Percentiles rank a stretch among this genome's conserved stretches.
phyloP scores from a whole-genome alignment of 108 stramenopile species.

The Tribonema minus region DNA sequence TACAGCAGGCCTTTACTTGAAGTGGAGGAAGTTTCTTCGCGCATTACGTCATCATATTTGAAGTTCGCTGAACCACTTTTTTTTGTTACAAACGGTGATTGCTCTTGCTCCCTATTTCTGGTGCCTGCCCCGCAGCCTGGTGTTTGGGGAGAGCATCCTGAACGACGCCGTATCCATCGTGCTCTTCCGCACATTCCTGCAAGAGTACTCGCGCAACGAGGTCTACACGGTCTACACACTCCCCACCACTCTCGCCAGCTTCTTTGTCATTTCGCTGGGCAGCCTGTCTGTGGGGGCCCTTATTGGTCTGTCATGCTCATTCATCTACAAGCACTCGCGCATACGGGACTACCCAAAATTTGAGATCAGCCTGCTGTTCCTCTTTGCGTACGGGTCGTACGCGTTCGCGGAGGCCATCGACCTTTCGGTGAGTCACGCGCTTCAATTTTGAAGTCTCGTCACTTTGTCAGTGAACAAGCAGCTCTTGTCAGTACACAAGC shows the following conservation, averaged over 20 bases:
- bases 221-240: conserved; percentile 58
- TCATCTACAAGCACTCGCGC: conserved; percentile 78
- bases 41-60: no score
- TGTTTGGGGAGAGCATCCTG: conserved; percentile 91
- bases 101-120: no score
- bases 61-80: no score
- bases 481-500: no score
- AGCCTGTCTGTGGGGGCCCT: conserved; percentile 64
- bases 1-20: no score
- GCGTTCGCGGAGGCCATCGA: conserved; percentile 79
- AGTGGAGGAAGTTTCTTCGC: no score
- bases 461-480: no score
- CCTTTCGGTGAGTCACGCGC: conserved; percentile 77
- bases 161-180: conserved; percentile 98
- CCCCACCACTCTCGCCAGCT: conserved; percentile 66
- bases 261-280: conserved; percentile 66
- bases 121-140: conserved; percentile 61
- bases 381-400: conserved; percentile 89
- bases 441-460: no score
- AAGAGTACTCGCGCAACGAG: conserved; percentile 48
- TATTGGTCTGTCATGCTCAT: conserved; percentile 72
- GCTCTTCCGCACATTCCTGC: conserved; percentile 80
- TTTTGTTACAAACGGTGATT: no score
- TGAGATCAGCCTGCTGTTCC: conserved; percentile 84
- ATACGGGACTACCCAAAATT: conserved; percentile 78